A percentile compares a stretch with the other conserved stretches of the same genome.
Evolutionary conservation across 768 basidiomycete species (phyloP).

Genomic region (Naganishia onofrii): DNA sequence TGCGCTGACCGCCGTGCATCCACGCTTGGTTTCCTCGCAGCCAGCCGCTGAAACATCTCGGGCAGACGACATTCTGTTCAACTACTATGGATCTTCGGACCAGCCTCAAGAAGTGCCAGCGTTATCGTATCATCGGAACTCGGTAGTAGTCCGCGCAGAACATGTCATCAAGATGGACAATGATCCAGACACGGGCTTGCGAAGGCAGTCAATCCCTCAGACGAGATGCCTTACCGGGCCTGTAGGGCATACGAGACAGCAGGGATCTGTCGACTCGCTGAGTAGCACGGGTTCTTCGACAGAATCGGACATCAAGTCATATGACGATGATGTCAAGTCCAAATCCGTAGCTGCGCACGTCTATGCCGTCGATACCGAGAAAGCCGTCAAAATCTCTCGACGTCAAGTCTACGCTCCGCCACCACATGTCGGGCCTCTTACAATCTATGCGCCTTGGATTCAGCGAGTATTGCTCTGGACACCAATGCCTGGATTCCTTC

Average conservation of each 20-base stretch:
- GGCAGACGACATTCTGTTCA: conserved; percentile 17
- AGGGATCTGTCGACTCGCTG: conserved; percentile 3
- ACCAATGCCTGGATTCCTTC: conserved; percentile 39
- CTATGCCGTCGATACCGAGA: not conserved
- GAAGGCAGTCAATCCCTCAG: not conserved
- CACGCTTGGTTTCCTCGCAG: not conserved
- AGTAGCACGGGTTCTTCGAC: not conserved
- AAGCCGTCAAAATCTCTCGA: not conserved
- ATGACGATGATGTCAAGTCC: not conserved
- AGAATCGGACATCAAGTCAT: not conserved
- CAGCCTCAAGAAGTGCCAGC: conserved; percentile 3
- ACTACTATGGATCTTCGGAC: conserved; percentile 15
- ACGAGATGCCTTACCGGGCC: conserved; percentile 7
- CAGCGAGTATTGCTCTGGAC: conserved; percentile 31
- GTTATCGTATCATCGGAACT: not conserved
- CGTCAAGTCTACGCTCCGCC: conserved; percentile 15
- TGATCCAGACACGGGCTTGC: not conserved
- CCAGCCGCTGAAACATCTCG: not conserved
- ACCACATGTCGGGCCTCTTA: not conserved
- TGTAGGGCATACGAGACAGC: not conserved
- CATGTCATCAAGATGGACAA: not conserved
- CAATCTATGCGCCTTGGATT: not conserved
- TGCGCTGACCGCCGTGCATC: not conserved
- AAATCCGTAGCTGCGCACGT: not conserved
- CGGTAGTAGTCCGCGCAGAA: conserved; percentile 18